A percentile compares a stretch with the other conserved stretches of the same genome.
Conservation (phyloP, 2,329 filamentous ascomycete genomes). For the Sarocladium kiliense region DNA sequence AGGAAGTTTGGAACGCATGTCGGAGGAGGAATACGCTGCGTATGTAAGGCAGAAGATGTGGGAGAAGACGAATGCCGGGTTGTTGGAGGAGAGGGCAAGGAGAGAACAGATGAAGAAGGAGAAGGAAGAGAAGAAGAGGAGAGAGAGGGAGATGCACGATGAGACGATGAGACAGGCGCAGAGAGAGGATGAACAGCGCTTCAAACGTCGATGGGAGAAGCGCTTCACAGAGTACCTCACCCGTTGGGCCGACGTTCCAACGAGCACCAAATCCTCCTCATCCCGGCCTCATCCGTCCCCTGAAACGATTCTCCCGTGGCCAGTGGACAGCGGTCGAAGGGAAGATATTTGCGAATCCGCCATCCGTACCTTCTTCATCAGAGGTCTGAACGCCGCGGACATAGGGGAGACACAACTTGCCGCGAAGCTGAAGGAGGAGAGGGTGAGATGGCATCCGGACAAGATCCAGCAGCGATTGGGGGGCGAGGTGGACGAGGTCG, state of each 20-base stretch:
- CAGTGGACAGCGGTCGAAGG: slow-evolving; percentile 54
- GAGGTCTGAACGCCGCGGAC: slow-evolving; percentile 36
- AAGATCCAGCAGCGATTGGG: slow-evolving; percentile 92
- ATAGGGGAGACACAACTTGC: slow-evolving; percentile 41
- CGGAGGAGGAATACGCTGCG: slow-evolving; percentile 83
- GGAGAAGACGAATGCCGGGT: slow-evolving; percentile 84
- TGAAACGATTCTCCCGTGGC: slow-evolving; percentile 58
- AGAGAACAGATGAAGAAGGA: slow-evolving; percentile 49
- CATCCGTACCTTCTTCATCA: slow-evolving; percentile 65
- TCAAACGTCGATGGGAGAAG: slow-evolving; percentile 47
- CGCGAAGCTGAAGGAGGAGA: slow-evolving; percentile 68
- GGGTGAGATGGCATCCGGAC: slow-evolving; percentile 94
- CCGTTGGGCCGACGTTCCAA: slow-evolving; percentile 50
- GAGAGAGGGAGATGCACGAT: slow-evolving; percentile 46
- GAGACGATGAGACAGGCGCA: slow-evolving; percentile 66
- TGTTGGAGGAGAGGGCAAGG: slow-evolving; percentile 69
- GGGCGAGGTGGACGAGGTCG: slow-evolving; percentile 61
- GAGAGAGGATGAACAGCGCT: slow-evolving; percentile 59
- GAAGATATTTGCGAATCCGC: slow-evolving; percentile 52
- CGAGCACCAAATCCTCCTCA: neutral
- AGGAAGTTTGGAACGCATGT: slow-evolving; percentile 72
- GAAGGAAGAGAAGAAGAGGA: slow-evolving; percentile 45
- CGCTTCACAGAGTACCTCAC: slow-evolving; percentile 61
- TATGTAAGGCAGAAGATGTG: slow-evolving; percentile 90
- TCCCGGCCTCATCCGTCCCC: neutral